Conservation (phyloP, 2,329 filamentous ascomycete genomes). For the Cercospora brassicicola region DNA sequence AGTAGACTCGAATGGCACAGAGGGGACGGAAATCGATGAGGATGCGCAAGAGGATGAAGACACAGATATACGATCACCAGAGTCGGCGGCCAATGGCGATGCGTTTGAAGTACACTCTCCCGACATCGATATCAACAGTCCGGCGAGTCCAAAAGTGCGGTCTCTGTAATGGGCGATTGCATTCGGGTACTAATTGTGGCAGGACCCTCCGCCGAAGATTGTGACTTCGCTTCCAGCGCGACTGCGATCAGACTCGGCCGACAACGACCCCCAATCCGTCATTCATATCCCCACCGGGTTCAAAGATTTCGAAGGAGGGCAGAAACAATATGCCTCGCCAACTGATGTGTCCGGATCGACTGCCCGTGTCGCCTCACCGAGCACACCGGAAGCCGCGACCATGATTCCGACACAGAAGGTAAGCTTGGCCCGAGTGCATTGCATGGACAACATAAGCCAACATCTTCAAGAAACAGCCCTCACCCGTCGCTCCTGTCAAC, state of each 20-base stretch:
- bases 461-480: neutral
- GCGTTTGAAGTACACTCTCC: conserved; percentile 30
- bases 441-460: neutral
- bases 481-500: conserved; percentile 64
- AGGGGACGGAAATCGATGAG: conserved; percentile 81
- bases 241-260: conserved; percentile 54
- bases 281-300: conserved; percentile 89
- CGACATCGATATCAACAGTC: conserved; percentile 39
- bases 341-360: conserved; percentile 29
- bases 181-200: conserved; percentile 17
- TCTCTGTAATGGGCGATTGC: conserved; percentile 29
- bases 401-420: conserved; percentile 36
- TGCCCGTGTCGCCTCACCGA: conserved; percentile 39
- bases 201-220: conserved; percentile 46
- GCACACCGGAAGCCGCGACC: conserved; percentile 37
- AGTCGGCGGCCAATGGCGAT: conserved; percentile 15
- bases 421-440: conserved; percentile 1
- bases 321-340: conserved; percentile 22
- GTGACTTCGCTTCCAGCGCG: conserved; percentile 47
- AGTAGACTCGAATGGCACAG: conserved; percentile 81
- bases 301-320: conserved; percentile 62
- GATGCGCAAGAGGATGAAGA: conserved; percentile 61
- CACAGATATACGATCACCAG: conserved; percentile 41
- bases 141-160: conserved; percentile 35
- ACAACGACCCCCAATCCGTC: conserved; percentile 81